Conservation (phyloP, 345 rosid genomes). For the Balakata baccata region DNA sequence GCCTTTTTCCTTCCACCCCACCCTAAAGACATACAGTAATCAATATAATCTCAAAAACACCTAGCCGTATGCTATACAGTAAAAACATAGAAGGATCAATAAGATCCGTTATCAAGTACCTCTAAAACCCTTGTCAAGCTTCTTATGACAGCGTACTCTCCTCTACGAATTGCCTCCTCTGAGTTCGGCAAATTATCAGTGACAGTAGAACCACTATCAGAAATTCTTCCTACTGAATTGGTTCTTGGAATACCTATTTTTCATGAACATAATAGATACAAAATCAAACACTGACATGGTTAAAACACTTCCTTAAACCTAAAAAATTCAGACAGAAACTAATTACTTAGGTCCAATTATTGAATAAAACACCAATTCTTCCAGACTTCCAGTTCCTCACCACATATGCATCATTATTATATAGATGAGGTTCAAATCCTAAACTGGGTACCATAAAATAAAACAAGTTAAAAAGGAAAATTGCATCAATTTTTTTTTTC, state of each 20-base stretch:
- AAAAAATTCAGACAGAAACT: background rate
- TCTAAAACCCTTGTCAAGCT: conserved; percentile 92
- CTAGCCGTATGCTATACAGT: conserved; percentile 5
- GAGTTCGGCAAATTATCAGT: conserved; percentile 69
- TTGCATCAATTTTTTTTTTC: background rate
- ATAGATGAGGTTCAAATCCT: background rate
- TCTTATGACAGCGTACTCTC: conserved; percentile 89
- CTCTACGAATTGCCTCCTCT: conserved; percentile 90
- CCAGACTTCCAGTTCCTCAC: background rate
- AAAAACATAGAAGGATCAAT: conserved; percentile 7
- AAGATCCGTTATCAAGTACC: conserved; percentile 41
- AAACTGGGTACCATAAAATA: background rate
- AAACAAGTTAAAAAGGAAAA: background rate
- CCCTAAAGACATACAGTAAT: conserved; percentile 52
- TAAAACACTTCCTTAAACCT: background rate
- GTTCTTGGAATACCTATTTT: conserved; percentile 69
- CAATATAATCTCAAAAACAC: conserved; percentile 21
- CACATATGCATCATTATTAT: background rate
- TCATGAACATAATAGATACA: conserved; percentile 9
- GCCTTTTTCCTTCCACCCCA: conserved; percentile 96
- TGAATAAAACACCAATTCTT: background rate
- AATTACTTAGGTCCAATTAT: background rate
- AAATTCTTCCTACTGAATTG: conserved; percentile 83
- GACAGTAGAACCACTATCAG: conserved; percentile 53
- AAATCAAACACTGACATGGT: conserved; percentile 2